phyloP scores from a whole-genome alignment of 768 basidiomycete species.

The Termitomyces sp. region DNA sequence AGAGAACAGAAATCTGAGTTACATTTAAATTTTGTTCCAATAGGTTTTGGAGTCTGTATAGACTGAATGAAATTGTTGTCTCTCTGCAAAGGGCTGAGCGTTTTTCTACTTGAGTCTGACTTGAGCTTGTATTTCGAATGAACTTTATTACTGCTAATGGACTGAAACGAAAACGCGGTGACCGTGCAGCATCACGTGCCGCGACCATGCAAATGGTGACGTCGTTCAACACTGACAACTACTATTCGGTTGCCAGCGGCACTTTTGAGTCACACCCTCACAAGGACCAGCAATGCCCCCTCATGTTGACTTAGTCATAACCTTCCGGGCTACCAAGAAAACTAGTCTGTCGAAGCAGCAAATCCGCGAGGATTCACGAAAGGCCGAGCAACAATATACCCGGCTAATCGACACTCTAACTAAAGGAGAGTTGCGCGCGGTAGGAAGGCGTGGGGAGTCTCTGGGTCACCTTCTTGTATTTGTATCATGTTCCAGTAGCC shows the following conservation, averaged over 20 bases:
- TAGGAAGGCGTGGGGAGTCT: constrained; percentile 71
- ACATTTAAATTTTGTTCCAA: neutral
- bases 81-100: too few relatives aligned
- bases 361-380: constrained; percentile 52
- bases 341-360: constrained; percentile 54
- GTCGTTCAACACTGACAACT: too few relatives aligned
- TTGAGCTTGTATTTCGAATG: too few relatives aligned
- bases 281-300: constrained; percentile 21
- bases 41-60: neutral
- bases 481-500: constrained; percentile 58
- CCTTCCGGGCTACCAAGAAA: constrained; percentile 54
- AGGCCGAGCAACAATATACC: constrained; percentile 65
- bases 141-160: too few relatives aligned
- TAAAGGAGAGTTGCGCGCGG: constrained; percentile 59
- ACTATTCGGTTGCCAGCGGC: neutral
- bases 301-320: constrained; percentile 67
- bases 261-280: neutral
- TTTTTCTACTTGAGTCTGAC: too few relatives aligned
- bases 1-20: constrained; percentile 2
- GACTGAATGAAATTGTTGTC: neutral
- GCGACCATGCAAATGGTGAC: too few relatives aligned
- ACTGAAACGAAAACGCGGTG: too few relatives aligned
- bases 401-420: constrained; percentile 56
- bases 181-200: too few relatives aligned
- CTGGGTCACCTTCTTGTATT: constrained; percentile 74